Base-by-base conservation (phyloP, 352 stramenopile species). In the Phytopythium ostracodes region DNA sequence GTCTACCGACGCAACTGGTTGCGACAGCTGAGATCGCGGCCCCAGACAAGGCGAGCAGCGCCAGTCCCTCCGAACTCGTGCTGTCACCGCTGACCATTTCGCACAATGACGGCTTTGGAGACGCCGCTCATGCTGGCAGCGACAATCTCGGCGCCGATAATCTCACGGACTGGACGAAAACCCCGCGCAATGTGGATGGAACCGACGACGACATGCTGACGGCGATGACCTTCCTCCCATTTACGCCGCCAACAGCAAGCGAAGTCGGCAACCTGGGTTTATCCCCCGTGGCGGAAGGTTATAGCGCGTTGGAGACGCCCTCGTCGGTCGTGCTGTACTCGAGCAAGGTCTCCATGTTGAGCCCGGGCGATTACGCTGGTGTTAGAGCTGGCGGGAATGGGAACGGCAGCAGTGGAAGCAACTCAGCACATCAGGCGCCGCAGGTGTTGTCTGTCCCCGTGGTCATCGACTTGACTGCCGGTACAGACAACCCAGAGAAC, bases 381-480 rank as follows among this genome's bases (percentile, higher is more conserved):
- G 11, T 0, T 12, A 22, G 40, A 15, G 40, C 4, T 1, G 11
- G 40, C 40, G 40, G 1, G 17, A 44, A 20, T 20, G 15, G 22
- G 9, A 4, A 44, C 9, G 40, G 6, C 3, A 14, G 10, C 33
- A 38, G 10, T 38, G 33, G 33, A 14, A 2, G 7, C 42, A 22
- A 27, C 20, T 1, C 42, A 27, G 42, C 42, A n/a, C 14, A 25
- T 15, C 20, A n/a, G 20, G 4, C 18, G 8, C 20, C 40, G 40
- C 17, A 20, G 8, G 5, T 40, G 0, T 9, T 58, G 10, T 12
- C 18, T 3, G 4, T 1, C 4, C 33, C 52, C 10, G 31, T n/a
- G 12, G 33, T 58, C 33, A 33, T 33, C 33, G 52, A 58, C 36
- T 18, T 46, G 52, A 57, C 63, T 2, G 25, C 58, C 14, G 4